phyloP scores from a whole-genome alignment of 345 rosid genomes.

The Anastatica hierochuntica region DNA sequence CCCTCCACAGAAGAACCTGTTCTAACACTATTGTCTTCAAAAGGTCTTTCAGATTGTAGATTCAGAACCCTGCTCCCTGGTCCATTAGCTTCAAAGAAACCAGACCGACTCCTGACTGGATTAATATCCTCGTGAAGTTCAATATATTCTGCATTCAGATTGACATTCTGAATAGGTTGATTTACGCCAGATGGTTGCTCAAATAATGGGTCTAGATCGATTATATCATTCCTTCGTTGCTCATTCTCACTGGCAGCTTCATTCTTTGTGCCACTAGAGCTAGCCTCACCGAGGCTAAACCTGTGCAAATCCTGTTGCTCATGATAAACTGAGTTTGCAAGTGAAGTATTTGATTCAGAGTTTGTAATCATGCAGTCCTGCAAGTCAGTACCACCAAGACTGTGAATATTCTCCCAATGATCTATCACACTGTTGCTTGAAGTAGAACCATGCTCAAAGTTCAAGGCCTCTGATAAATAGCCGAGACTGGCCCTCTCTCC shows the following conservation, averaged over 20 bases:
- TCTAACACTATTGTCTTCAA: constrained; percentile 35
- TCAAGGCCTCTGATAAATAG: constrained; percentile 64
- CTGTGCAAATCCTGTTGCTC: constrained; percentile 40
- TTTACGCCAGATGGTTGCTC: constrained; percentile 35
- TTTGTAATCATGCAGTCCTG: constrained; percentile 50
- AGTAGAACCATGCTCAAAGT: constrained; percentile 71
- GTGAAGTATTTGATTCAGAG: constrained; percentile 29
- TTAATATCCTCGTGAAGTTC: constrained; percentile 34
- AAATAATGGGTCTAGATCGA: constrained; percentile 32
- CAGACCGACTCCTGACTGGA: constrained; percentile 36
- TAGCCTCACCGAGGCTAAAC: constrained; percentile 35
- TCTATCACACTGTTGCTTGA: constrained; percentile 52
- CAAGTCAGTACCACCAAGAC: constrained; percentile 47
- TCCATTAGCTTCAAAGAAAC: constrained; percentile 32
- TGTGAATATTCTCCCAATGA: constrained; percentile 57
- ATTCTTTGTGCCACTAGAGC: constrained; percentile 34
- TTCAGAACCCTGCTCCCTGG: constrained; percentile 32
- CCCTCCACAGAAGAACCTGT: constrained; percentile 48
- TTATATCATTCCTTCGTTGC: constrained; percentile 30
- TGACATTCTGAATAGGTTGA: constrained; percentile 40
- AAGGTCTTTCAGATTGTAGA: constrained; percentile 15
- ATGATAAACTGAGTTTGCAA: constrained; percentile 36
- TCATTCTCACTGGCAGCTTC: constrained; percentile 36
- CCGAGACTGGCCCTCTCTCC: constrained; percentile 71
- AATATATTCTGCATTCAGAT: constrained; percentile 45